Evolutionary conservation across 257 asterid species (phyloP), one percentile per base, ranked within the genome.

Genomic region (Scutellaria baicalensis): DNA sequence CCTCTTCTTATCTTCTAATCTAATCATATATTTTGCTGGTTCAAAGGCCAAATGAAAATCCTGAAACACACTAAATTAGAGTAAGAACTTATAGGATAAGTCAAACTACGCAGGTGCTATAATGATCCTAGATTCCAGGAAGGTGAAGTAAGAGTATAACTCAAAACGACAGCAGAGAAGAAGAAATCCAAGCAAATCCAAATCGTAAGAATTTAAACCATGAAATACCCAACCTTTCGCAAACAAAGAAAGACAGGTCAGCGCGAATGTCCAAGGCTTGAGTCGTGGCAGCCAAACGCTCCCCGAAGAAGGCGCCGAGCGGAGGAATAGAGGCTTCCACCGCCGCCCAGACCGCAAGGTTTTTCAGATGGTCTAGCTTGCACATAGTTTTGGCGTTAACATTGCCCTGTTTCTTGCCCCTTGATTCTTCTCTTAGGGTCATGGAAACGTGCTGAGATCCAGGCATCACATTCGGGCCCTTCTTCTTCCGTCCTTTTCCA

Each of bases 281-380:
- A 6, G 79, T 63, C 8, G 83, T 79, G 66, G 92, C 84, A 64
- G 88, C 94, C 69, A 90, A 71, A 17, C 86, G 88, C 64, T 82
- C 77, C 10, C 97, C 93, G 39, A 81, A 86, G 70, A 87, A 81
- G 13, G 94, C 94, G 20, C 78, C 94, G 10, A 89, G 83, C 8
- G 89, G 71, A 50, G 89, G 84, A 47, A 91, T 47, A 18, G 81
- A 77, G 48, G 83, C 73, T 77, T 86, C 82, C 2, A 44, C 55
- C 21, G 75, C 79, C 6, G 83, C 82, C 93, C 96, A 89, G 7
- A 61, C n/a, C 6, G 97, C 88, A 36, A 89, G 82, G 72, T 70
- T 75, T 69, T 84, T 87, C 1, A 87, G 47, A 65, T 89, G 92
- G 17, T 89, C 92, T 39, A 89, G 66, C 82, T 83, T 91, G 74